phyloP scores from a whole-genome alignment of 441 rosid species.

The Populus tomentosa region DNA sequence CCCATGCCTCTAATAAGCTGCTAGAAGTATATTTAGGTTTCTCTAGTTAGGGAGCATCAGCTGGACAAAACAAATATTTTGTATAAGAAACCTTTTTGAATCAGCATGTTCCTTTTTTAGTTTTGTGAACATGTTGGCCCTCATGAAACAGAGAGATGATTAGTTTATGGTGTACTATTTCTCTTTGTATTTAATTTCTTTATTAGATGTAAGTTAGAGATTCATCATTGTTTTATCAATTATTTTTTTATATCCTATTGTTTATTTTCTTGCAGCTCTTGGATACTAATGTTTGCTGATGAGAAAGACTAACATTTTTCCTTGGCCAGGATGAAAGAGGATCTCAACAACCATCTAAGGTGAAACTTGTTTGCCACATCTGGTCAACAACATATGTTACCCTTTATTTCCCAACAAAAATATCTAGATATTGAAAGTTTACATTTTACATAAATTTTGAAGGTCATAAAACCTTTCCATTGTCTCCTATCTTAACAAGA shows the following conservation, averaged over 20 bases:
- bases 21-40: not conserved
- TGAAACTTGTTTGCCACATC: conserved; percentile 9
- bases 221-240: not conserved
- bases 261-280: not conserved
- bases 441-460: not conserved
- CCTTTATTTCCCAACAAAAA: not conserved
- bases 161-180: not conserved
- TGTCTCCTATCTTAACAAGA: not conserved
- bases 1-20: not conserved
- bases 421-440: not conserved
- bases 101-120: not conserved
- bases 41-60: not conserved
- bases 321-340: conserved; percentile 34
- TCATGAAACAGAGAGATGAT: not conserved
- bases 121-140: not conserved
- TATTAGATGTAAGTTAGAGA: not conserved
- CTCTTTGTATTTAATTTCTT: not conserved
- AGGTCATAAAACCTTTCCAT: not conserved
- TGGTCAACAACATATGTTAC: not conserved
- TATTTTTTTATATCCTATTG: not conserved
- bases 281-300: not conserved
- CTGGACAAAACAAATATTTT: not conserved
- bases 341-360: conserved; percentile 44
- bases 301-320: conserved; percentile 9
- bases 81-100: not conserved